Base-by-base conservation (phyloP, 2,329 filamentous ascomycete genomes). In the Metarhizium rileyi region DNA sequence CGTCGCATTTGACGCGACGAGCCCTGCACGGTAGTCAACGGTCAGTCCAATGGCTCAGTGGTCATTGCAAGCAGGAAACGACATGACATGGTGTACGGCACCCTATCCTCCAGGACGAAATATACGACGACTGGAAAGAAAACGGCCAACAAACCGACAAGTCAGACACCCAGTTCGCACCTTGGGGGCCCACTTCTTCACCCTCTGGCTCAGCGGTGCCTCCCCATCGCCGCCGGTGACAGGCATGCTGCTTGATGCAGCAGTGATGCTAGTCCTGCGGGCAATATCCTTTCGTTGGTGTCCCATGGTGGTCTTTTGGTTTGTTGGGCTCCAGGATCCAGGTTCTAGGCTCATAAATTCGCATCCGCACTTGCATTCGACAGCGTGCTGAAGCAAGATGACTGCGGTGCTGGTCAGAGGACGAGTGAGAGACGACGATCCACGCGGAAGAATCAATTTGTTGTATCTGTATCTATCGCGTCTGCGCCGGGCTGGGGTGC, bases 111-210 rank as follows among this genome's bases (percentile, higher is more conserved):
- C 30, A 5, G 30, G 7, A 12, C 10, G 30, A 8, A 33, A 10
- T 10, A 33, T 33, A 16, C 16, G 35, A 38, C 36, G n/a, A 23
- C 16, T 9, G 25, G 26, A 16, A 25, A 26, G 20, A 43, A 35
- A 48, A 23, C 7, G 10, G 18, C 5, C 14, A 28, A 48, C 46
- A n/a, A 48, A 48, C 46, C 46, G 40, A 22, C 46, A 48, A 22
- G 46, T 48, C n/a, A 48, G 40, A 36, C 46, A 48, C 22, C 46
- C 46, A 26, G 46, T 48, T 23, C 46, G 46, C 46, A 48, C 46
- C 27, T 48, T 48, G 16, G 46, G 46, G 46, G 46, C 46, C 46
- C 46, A 48, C 46, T 44, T 48, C 46, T 48, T 48, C n/a, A 48
- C 46, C 42, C 46, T 48, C 22, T 48, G 46, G 18, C 16, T 18